phyloP scores from a whole-genome alignment of 2,329 filamentous ascomycete genomes.

The Alternaria incomplexa region DNA sequence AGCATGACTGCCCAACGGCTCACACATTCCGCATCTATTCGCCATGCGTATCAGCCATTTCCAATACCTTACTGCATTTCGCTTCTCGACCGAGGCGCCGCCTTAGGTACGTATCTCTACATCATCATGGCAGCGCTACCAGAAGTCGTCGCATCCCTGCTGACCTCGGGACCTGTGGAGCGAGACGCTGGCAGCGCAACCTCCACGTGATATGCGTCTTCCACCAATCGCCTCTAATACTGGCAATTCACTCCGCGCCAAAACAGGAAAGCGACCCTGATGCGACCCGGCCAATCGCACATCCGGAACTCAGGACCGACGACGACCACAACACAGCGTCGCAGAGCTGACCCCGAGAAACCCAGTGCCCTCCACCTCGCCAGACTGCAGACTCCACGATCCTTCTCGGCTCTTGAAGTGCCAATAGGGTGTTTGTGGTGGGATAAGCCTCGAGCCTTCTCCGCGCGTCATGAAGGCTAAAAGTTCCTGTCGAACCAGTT shows the following conservation, averaged over 20 bases:
- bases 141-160: slow-evolving; percentile 13
- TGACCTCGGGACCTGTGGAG: slow-evolving; percentile 27
- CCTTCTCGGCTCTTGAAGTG: slow-evolving; percentile 19
- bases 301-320: slow-evolving; percentile 7
- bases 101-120: slow-evolving; percentile 7
- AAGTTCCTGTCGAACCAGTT: slow-evolving; percentile 31
- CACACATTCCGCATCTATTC: neutral
- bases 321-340: slow-evolving; percentile 5
- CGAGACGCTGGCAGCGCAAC: slow-evolving; percentile 10
- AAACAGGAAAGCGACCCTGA: slow-evolving; percentile 14
- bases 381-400: slow-evolving; percentile 18
- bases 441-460: slow-evolving; percentile 10
- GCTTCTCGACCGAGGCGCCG: slow-evolving; percentile 11
- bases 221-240: slow-evolving; percentile 17
- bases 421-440: slow-evolving; percentile 14
- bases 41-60: slow-evolving; percentile 12
- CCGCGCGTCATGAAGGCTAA: slow-evolving; percentile 12
- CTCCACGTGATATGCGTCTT: slow-evolving; percentile 23
- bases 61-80: slow-evolving; percentile 16
- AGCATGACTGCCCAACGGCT: slow-evolving; percentile 14
- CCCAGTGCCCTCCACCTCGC: slow-evolving; percentile 22
- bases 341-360: slow-evolving; percentile 30
- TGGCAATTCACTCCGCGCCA: slow-evolving; percentile 24
- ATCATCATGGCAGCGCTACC: slow-evolving; percentile 12
- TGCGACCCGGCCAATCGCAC: slow-evolving; percentile 7